Conservation (phyloP, 306 rosid genomes). For the Rosa rugosa region DNA sequence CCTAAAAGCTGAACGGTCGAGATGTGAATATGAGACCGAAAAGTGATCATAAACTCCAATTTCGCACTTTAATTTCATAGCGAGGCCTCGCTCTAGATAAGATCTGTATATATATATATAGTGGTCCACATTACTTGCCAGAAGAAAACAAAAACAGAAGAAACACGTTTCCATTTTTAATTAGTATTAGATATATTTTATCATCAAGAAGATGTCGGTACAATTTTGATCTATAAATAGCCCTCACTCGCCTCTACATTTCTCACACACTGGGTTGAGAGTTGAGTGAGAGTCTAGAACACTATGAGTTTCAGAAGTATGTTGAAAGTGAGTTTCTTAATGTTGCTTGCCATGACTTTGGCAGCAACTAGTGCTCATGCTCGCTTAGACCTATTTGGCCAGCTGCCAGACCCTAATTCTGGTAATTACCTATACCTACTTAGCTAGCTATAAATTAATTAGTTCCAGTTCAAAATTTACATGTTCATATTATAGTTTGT, state of each 20-base stretch:
- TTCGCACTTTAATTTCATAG: no score
- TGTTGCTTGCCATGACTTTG: slow-evolving; percentile 2
- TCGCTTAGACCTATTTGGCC: neutral
- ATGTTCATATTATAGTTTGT: neutral
- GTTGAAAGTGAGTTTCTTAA: neutral
- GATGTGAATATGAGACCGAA: no score
- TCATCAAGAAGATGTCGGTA: no score
- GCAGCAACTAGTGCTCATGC: neutral
- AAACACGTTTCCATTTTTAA: neutral
- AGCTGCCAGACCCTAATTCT: neutral
- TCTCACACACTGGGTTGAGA: neutral
- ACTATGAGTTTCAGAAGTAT: neutral
- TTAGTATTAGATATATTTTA: no score
- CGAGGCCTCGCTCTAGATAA: no score
- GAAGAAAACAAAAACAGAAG: neutral
- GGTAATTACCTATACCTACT: neutral
- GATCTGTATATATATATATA: no score
- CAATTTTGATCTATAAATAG: neutral
- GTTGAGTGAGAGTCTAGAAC: neutral
- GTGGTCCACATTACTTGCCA: neutral
- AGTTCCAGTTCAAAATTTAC: neutral
- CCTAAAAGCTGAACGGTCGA: no score
- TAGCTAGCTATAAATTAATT: no score
- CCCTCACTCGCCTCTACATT: neutral
- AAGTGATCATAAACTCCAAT: no score